Conservation (phyloP, 106 monocot genomes). For the Phalaenopsis equestris region DNA sequence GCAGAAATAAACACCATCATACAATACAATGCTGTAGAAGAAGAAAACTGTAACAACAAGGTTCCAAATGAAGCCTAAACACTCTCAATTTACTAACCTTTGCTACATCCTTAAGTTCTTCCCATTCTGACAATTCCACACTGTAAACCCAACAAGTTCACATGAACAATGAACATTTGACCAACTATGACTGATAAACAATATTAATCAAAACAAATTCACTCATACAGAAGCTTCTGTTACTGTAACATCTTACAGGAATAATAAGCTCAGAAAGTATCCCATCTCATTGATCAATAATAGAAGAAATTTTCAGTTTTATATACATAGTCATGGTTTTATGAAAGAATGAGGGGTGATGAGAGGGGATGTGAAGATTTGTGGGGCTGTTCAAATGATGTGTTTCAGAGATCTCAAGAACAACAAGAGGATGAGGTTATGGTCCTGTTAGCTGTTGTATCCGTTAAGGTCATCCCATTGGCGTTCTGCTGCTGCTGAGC, state of each 20-base stretch:
- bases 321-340: slow-evolving; percentile 1
- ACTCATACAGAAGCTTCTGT: neutral
- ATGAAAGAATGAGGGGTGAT: neutral
- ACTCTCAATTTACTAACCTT: too few species aligned
- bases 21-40: too few species aligned
- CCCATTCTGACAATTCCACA: too few species aligned
- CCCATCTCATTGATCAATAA: neutral
- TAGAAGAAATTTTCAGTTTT: neutral
- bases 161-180: too few species aligned
- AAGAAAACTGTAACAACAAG: too few species aligned
- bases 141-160: too few species aligned
- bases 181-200: neutral
- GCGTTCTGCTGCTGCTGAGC: slow-evolving; percentile 15
- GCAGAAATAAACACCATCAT: too few species aligned
- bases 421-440: slow-evolving; percentile 10
- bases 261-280: neutral
- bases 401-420: neutral
- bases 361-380: neutral
- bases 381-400: neutral
- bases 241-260: neutral
- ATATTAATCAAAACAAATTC: neutral
- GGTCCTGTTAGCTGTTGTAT: slow-evolving; percentile 5
- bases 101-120: too few species aligned
- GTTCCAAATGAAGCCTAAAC: too few species aligned
- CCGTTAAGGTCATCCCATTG: slow-evolving; percentile 12